Percentiles rank a stretch among this genome's conserved stretches.
Evolutionary conservation across 1,284 basidiomycete genomes (phyloP).

Genomic region (Trametes versicolor): DNA sequence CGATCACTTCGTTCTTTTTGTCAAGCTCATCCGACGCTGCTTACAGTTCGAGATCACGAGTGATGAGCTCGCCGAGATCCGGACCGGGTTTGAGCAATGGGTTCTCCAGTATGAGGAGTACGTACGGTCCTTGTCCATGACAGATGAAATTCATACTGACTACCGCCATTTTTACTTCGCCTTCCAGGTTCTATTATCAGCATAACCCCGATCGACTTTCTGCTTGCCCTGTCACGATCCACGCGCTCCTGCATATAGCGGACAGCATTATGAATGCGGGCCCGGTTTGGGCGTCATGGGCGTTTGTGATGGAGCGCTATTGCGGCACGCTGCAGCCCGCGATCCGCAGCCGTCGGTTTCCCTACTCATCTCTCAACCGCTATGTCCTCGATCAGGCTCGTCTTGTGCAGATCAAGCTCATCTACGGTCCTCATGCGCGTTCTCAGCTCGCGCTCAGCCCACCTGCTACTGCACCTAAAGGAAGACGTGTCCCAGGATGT

Average conservation of each 20-base stretch:
- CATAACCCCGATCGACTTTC: conserved; percentile 40
- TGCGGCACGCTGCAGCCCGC: conserved; percentile 45
- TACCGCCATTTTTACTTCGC: background rate
- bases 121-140: background rate
- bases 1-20: conserved; percentile 53
- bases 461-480: background rate
- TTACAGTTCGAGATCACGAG: conserved; percentile 51
- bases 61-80: conserved; percentile 45
- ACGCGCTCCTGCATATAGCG: conserved; percentile 50
- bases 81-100: conserved; percentile 50
- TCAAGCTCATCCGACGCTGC: conserved; percentile 50
- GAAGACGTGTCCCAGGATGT: background rate
- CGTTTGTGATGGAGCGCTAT: conserved; percentile 51
- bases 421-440: conserved; percentile 1
- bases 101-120: conserved; percentile 55
- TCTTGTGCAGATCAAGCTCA: conserved; percentile 36
- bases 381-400: conserved; percentile 34
- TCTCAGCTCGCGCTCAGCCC: conserved; percentile 5
- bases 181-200: conserved; percentile 46
- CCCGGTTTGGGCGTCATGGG: conserved; percentile 51
- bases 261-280: conserved; percentile 45
- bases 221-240: conserved; percentile 51
- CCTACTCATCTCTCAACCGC: conserved; percentile 41
- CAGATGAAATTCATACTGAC: background rate
- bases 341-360: conserved; percentile 37